phyloP scores from a whole-genome alignment of 169 alveolate species.

The Eimeria zaria region DNA sequence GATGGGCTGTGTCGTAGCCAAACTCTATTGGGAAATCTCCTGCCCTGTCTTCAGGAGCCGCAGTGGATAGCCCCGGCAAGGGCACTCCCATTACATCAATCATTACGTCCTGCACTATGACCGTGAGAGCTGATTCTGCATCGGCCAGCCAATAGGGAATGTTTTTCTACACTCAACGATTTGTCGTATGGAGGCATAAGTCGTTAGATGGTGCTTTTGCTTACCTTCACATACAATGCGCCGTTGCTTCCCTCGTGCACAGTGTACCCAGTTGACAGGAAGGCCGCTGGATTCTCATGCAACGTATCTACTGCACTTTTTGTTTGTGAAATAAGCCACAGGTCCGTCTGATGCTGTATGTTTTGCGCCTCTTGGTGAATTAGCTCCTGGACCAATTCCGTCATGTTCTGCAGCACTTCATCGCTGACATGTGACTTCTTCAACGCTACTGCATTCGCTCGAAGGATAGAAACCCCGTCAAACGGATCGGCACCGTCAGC shows the following conservation, averaged over 20 bases:
- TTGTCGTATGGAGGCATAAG: neutral
- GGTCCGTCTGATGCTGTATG: slow-evolving; percentile 56
- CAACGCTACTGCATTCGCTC: slow-evolving; percentile 51
- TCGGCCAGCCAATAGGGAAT: slow-evolving; percentile 51
- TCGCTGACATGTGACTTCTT: slow-evolving; percentile 30
- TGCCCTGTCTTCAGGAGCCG: neutral
- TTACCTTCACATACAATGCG: slow-evolving; percentile 49
- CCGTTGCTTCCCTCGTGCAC: slow-evolving; percentile 32
- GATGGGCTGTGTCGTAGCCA: slow-evolving; percentile 35
- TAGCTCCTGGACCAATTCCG: slow-evolving; percentile 8
- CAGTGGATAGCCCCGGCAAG: neutral
- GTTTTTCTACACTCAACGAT: slow-evolving; percentile 10
- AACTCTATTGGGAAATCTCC: slow-evolving; percentile 17
- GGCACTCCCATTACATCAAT: slow-evolving; percentile 24
- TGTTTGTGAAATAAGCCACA: slow-evolving; percentile 58
- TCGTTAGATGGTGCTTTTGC: neutral
- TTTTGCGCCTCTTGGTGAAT: slow-evolving; percentile 44
- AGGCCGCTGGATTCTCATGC: slow-evolving; percentile 19
- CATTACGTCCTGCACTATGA: slow-evolving; percentile 43
- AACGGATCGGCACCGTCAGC: slow-evolving; percentile 60
- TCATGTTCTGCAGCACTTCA: slow-evolving; percentile 17
- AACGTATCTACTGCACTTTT: slow-evolving; percentile 34
- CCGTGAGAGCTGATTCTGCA: slow-evolving; percentile 60
- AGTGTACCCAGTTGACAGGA: slow-evolving; percentile 39
- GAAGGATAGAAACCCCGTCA: slow-evolving; percentile 32